Conservation (phyloP, 225 moss, liverwort and hornwort species). For the Straminergon stramineum region DNA sequence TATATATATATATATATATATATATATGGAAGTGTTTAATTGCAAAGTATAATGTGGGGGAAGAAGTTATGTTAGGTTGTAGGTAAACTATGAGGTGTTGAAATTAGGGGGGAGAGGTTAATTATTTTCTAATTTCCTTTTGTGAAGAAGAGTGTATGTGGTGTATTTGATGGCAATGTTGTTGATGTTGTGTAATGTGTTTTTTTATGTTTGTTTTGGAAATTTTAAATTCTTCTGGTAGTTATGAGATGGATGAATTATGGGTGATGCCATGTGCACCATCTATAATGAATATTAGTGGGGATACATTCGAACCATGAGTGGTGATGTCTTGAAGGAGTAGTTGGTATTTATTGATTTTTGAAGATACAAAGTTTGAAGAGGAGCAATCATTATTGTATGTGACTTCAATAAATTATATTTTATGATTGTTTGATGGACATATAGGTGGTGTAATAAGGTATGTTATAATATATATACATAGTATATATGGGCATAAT, state of each 20-base stretch:
- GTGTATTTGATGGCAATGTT: background rate
- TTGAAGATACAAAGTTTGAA: background rate
- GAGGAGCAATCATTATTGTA: rapidly evolving
- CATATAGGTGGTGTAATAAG: background rate
- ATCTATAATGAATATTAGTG: background rate
- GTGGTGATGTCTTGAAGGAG: too few relatives aligned
- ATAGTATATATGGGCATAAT: background rate
- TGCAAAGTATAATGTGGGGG: background rate
- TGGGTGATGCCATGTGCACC: rapidly evolving
- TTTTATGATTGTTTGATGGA: background rate
- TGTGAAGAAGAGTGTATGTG: background rate
- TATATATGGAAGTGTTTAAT: too few relatives aligned
- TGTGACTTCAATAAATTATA: background rate
- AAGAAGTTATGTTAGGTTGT: background rate
- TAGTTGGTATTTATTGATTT: background rate
- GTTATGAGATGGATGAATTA: background rate
- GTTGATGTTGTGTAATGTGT: background rate
- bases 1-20: too few relatives aligned
- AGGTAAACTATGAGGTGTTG: background rate
- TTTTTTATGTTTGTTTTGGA: background rate
- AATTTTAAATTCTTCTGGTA: background rate
- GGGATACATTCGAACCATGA: too few relatives aligned
- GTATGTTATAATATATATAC: background rate
- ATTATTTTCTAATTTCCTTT: background rate
- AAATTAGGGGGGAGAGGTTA: background rate